Base-by-base conservation (phyloP, 768 basidiomycete species). In the Cystofilobasidium macerans region DNA sequence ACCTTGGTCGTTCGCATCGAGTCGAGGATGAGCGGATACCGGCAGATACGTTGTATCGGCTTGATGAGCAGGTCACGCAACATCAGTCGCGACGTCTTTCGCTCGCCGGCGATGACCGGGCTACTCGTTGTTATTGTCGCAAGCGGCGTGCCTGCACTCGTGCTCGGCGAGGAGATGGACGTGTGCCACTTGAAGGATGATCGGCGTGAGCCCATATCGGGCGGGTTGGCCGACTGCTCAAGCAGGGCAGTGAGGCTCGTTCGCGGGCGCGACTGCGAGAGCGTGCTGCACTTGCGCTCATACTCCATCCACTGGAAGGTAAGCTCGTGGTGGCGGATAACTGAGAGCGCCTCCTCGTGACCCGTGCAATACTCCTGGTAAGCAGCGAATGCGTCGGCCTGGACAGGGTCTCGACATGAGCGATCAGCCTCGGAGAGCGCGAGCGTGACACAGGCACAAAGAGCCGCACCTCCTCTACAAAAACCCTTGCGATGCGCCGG, bases 31-130 rank as follows among this genome's bases (percentile, higher is more conserved):
- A 98, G 81, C 22, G 92, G 90, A 73, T 99, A 99, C 71, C 86
- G 88, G 82, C 93, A 97, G 58, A 99, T 86, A 59, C 92, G 81
- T 76, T 99, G 94, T 20, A 97, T 82, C n/a, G 94, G 94, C 76
- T 91, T 91, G 78, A 99, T 97, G 78, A 97, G 81, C 73, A 92
- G 92, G 77, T 98, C 94, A 70, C 83, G 78, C 75, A 80, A 74
- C 63, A 75, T 76, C 13, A 80, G 71, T 35, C 24, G 57, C 35
- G 40, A 69, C 20, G 28, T 13, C 35, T 32, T 33, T 16, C 47
- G 33, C 8, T 59, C 45, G 36, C 33, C 16, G 67, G 20, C 51
- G 61, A 24, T 35, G 35, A 14, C 7, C 9, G 42, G 16, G 42
- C 16, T 20, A 20, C 4, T 42, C 16, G 42, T 4, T 16, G 42